phyloP scores from a whole-genome alignment of 345 rosid species.

The Eucalyptus sideroxylon region DNA sequence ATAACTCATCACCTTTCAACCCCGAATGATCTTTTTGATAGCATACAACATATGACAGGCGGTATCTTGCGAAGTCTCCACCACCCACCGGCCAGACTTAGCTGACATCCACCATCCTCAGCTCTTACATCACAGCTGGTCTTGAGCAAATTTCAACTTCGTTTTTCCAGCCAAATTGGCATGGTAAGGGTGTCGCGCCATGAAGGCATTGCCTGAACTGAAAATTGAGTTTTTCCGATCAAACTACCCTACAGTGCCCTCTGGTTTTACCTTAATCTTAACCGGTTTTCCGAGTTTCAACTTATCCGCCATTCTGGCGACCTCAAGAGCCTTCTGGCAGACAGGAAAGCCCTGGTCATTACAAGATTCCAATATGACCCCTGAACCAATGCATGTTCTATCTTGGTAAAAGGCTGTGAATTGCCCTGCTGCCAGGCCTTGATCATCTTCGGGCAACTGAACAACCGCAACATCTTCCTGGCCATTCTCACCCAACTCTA shows the following conservation, averaged over 20 bases:
- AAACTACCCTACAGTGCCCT: not conserved
- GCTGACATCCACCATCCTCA: not conserved
- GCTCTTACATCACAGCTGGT: not conserved
- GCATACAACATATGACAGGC: not conserved
- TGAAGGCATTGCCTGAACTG: not conserved
- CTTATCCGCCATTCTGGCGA: constrained; percentile 67
- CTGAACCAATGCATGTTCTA: constrained; percentile 66
- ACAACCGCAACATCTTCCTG: constrained; percentile 43
- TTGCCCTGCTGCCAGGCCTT: constrained; percentile 89
- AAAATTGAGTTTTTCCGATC: not conserved
- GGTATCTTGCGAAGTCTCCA: not conserved
- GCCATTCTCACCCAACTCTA: constrained; percentile 24
- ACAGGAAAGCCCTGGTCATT: constrained; percentile 75
- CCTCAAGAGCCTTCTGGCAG: constrained; percentile 64
- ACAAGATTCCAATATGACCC: constrained; percentile 73
- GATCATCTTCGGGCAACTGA: constrained; percentile 67
- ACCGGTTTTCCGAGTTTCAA: constrained; percentile 80
- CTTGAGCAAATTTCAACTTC: not conserved
- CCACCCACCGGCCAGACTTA: not conserved
- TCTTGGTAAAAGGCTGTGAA: constrained; percentile 76
- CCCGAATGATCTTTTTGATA: not conserved
- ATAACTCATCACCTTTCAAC: not conserved
- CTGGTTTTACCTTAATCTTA: constrained; percentile 51
- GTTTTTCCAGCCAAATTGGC: not conserved
- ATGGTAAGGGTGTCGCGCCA: not conserved